A percentile compares a stretch with the other conserved stretches of the same genome.
Evolutionary conservation across 148 eudicot species (phyloP).

Genomic region (Hydrangea macrophylla): DNA sequence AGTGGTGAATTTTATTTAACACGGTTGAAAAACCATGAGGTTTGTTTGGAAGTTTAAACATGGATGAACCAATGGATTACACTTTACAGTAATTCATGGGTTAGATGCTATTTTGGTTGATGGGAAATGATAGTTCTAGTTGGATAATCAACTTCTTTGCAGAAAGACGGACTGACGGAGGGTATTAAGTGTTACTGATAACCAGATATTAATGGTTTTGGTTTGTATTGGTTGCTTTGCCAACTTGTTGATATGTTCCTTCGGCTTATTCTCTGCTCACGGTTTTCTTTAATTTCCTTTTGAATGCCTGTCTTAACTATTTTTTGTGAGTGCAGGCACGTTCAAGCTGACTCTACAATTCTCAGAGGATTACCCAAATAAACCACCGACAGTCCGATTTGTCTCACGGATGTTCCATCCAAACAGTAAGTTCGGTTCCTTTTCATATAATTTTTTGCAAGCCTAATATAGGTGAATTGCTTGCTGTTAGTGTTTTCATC

Average conservation of each 20-base stretch:
- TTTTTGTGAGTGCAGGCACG: slow-evolving; percentile 16
- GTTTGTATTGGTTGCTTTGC: not conserved
- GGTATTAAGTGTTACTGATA: not conserved
- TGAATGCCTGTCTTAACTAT: not conserved
- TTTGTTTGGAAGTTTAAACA: not conserved
- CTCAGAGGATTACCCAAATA: slow-evolving; percentile 23
- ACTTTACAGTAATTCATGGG: not conserved
- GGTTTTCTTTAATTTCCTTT: not conserved
- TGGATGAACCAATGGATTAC: not conserved
- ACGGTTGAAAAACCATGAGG: not conserved
- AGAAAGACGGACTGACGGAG: not conserved
- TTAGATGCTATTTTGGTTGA: not conserved
- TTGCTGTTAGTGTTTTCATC: not conserved
- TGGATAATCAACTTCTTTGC: not conserved
- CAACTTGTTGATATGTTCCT: not conserved
- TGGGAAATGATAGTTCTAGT: not conserved
- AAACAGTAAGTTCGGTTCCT: slow-evolving; percentile 13
- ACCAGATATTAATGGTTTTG: not conserved
- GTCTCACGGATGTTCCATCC: slow-evolving; percentile 25
- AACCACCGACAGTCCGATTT: slow-evolving; percentile 24
- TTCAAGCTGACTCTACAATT: slow-evolving; percentile 23
- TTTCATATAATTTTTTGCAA: not conserved
- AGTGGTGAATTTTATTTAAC: not conserved
- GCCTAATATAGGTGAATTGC: not conserved
- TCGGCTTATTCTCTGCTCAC: not conserved